Evolutionary conservation across 2,329 filamentous ascomycete genomes (phyloP).

Genomic region (Colletotrichum filicis): DNA sequence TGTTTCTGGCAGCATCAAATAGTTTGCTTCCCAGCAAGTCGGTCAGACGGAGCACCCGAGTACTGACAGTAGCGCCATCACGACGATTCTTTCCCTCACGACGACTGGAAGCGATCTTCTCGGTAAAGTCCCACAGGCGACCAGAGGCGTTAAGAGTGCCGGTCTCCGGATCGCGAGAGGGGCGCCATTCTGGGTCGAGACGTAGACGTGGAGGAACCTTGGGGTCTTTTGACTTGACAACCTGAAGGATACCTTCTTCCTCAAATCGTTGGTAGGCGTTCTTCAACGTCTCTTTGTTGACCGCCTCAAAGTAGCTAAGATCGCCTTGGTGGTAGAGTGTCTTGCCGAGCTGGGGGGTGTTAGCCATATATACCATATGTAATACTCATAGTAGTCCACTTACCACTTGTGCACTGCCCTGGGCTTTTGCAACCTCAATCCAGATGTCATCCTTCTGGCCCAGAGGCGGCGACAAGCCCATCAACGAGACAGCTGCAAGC

Average conservation of each 20-base stretch:
- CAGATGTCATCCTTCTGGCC: slow-evolving; percentile 73
- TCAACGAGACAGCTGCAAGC: slow-evolving; percentile 88
- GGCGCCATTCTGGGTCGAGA: slow-evolving; percentile 80
- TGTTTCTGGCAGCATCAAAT: slow-evolving; percentile 67
- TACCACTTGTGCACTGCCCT: slow-evolving; percentile 84
- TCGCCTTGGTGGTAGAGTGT: slow-evolving; percentile 98
- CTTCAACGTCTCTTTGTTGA: slow-evolving; percentile 97
- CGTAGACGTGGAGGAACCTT: slow-evolving; percentile 72
- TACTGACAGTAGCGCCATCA: slow-evolving; percentile 91
- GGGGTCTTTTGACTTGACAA: slow-evolving; percentile 75
- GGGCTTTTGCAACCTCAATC: slow-evolving; percentile 81
- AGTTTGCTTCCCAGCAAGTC: slow-evolving; percentile 78
- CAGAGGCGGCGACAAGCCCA: slow-evolving; percentile 83
- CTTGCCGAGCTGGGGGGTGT: slow-evolving; percentile 77
- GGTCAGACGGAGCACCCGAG: slow-evolving; percentile 80
- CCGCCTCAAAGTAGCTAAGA: slow-evolving; percentile 95
- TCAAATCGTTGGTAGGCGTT: slow-evolving; percentile 91
- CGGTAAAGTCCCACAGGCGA: slow-evolving; percentile 90
- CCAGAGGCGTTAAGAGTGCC: slow-evolving; percentile 76
- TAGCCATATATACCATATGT: slow-evolving; percentile 20
- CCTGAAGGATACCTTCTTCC: slow-evolving; percentile 87
- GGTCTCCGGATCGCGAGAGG: slow-evolving; percentile 70
- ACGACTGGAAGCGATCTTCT: slow-evolving; percentile 83
- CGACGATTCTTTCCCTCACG: slow-evolving; percentile 95
- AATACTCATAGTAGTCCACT: slow-evolving; percentile 41